These are phyloP conservation scores for Macrolepiota fuliginosa DNA, from an alignment of 768 basidiomycete species.

Conservation along the genomic window DNA sequence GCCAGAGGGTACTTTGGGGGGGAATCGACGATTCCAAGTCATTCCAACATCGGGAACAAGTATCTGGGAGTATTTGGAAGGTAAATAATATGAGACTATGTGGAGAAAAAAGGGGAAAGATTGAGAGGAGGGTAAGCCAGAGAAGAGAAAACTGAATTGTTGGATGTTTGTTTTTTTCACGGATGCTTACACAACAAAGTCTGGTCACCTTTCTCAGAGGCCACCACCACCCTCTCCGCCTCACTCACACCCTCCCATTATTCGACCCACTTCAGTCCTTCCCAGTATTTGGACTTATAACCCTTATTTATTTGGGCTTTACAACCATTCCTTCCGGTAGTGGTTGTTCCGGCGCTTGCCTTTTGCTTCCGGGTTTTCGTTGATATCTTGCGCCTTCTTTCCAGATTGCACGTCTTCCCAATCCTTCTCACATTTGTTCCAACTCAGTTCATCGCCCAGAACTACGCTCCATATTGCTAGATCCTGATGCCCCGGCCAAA, in stretches of 20 bases:
- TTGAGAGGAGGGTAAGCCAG: neutral
- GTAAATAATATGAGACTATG: neutral
- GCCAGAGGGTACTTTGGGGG: neutral
- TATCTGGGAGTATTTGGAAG: neutral
- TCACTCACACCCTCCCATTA: neutral
- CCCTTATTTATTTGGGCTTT: neutral
- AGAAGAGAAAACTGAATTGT: conserved; percentile 10
- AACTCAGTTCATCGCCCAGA: neutral
- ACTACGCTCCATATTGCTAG: neutral
- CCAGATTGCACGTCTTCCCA: neutral
- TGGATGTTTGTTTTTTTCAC: conserved; percentile 7
- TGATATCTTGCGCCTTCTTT: neutral
- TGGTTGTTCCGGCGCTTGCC: neutral
- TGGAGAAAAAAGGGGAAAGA: neutral
- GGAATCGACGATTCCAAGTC: neutral
- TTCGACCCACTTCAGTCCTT: neutral
- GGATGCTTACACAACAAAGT: conserved; percentile 11
- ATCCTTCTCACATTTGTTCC: neutral
- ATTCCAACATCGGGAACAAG: neutral
- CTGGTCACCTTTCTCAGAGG: conserved; percentile 5
- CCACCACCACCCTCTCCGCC: conserved; percentile 6
- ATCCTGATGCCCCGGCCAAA: conserved; percentile 4
- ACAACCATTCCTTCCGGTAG: neutral
- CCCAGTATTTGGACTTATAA: neutral
- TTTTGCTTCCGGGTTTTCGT: neutral